A percentile compares a stretch with the other conserved stretches of the same genome.
phyloP scores from a whole-genome alignment of 305 asterid genomes.

The Fraxinus sp. region DNA sequence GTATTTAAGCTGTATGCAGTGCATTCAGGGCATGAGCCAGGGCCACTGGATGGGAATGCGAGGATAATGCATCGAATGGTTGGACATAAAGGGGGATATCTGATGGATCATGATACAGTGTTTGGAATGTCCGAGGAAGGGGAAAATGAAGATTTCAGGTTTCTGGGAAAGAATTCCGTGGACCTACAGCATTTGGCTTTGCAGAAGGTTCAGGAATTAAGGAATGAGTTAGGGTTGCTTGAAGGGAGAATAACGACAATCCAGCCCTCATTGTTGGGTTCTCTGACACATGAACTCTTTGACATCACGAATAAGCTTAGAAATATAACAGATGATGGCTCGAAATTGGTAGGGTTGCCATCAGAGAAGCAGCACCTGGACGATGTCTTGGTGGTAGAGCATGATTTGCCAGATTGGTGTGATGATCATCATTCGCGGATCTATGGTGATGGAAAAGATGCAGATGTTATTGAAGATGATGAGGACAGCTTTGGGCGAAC shows the following conservation, averaged over 20 bases:
- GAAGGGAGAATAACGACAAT: conserved; percentile 73
- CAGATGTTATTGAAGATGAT: conserved; percentile 85
- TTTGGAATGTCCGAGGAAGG: conserved; percentile 76
- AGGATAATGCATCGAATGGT: conserved; percentile 93
- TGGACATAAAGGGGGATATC: conserved; percentile 79
- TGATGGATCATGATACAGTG: conserved; percentile 73
- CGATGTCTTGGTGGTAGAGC: conserved; percentile 86
- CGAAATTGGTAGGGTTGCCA: conserved; percentile 55
- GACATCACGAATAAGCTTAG: conserved; percentile 62
- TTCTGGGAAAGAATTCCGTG: conserved; percentile 58
- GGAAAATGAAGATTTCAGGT: conserved; percentile 71
- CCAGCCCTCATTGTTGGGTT: conserved; percentile 55
- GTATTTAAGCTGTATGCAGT: conserved; percentile 90
- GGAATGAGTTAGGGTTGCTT: conserved; percentile 70
- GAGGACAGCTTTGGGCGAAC: conserved; percentile 97
- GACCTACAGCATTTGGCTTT: conserved; percentile 66
- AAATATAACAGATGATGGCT: conserved; percentile 67
- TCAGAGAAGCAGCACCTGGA: conserved; percentile 73
- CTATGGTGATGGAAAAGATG: conserved; percentile 82
- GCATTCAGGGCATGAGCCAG: conserved; percentile 95
- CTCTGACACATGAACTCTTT: conserved; percentile 70
- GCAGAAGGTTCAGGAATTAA: conserved; percentile 77
- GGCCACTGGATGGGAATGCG: conserved; percentile 93
- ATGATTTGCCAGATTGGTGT: conserved; percentile 94
- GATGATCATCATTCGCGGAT: conserved; percentile 75